Conservation (phyloP, 495 filamentous ascomycete species). For the Cercophora samala region DNA sequence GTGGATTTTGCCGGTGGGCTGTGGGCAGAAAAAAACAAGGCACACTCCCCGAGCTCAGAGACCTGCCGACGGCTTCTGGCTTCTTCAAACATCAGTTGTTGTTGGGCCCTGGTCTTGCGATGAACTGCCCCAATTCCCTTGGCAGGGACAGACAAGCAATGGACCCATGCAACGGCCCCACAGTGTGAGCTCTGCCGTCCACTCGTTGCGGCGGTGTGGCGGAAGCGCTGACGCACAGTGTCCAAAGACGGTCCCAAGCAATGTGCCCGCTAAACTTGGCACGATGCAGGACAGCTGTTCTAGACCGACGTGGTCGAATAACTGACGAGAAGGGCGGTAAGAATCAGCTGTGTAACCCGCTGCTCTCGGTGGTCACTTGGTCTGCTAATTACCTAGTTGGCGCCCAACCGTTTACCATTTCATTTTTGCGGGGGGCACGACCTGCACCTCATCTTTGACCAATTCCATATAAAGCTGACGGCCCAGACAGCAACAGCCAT, state of each 20-base stretch:
- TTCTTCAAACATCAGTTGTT: not conserved
- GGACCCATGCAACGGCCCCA: not conserved
- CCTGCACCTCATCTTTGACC: not conserved
- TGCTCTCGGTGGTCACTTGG: not conserved
- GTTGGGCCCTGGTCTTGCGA: not conserved
- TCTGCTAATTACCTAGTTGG: not conserved
- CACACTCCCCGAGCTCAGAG: not conserved
- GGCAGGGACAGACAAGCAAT: not conserved
- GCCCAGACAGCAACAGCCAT: not conserved
- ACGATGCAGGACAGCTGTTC: not conserved
- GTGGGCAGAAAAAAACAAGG: constrained; percentile 1
- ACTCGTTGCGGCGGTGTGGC: too few species aligned
- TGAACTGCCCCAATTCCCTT: not conserved
- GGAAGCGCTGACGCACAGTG: not conserved
- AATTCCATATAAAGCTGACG: not conserved
- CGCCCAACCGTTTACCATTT: not conserved
- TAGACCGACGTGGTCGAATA: constrained; percentile 1
- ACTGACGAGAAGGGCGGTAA: not conserved
- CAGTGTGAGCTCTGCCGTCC: not conserved
- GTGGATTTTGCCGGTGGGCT: not conserved
- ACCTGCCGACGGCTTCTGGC: not conserved
- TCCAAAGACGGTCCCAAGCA: not conserved
- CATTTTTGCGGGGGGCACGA: not conserved
- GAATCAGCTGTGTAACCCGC: not conserved
- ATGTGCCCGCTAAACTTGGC: not conserved